These are phyloP conservation scores for Mortierella claussenii DNA, from an alignment of 192 early-diverging fungal species.

Conservation along the genomic window DNA sequence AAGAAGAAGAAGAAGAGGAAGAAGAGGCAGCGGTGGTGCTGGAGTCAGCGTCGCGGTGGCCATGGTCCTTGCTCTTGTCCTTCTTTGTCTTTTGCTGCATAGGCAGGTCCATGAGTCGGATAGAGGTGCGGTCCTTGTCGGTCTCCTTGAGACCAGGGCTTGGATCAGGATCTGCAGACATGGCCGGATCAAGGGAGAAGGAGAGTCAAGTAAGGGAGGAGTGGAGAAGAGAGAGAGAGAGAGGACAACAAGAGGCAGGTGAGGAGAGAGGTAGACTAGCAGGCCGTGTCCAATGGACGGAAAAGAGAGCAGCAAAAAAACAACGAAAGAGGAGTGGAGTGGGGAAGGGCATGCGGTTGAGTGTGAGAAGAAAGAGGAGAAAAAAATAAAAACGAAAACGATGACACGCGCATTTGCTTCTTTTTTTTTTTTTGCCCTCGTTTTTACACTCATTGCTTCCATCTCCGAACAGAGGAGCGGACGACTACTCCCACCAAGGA, in stretches of 20 bases:
- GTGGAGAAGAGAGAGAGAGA: constrained; percentile 9
- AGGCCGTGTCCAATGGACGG: too few species aligned
- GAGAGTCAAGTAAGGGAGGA: neutral
- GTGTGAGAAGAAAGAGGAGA: neutral
- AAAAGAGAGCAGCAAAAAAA: too few species aligned
- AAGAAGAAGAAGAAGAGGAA: neutral
- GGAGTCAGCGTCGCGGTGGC: neutral
- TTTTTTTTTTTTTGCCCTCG: too few species aligned
- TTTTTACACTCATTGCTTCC: too few species aligned
- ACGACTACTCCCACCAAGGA: too few species aligned
- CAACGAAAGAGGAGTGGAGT: too few species aligned
- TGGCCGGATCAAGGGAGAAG: neutral
- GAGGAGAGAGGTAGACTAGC: neutral
- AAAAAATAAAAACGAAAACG: constrained; percentile 2
- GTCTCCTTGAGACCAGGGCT: neutral
- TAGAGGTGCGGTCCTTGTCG: constrained; percentile 37
- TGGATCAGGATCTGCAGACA: constrained; percentile 7
- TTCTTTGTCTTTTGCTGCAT: constrained; percentile 25
- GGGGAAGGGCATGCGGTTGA: neutral
- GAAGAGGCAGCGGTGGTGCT: neutral
- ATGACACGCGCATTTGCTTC: neutral
- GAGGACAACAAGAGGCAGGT: neutral
- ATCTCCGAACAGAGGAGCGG: too few species aligned
- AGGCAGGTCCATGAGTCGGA: constrained; percentile 52
- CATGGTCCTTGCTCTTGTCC: neutral